Evolutionary conservation across 2,329 filamentous ascomycete genomes (phyloP), one percentile per base, ranked within the genome.

Genomic region (Juglanconis sp.): DNA sequence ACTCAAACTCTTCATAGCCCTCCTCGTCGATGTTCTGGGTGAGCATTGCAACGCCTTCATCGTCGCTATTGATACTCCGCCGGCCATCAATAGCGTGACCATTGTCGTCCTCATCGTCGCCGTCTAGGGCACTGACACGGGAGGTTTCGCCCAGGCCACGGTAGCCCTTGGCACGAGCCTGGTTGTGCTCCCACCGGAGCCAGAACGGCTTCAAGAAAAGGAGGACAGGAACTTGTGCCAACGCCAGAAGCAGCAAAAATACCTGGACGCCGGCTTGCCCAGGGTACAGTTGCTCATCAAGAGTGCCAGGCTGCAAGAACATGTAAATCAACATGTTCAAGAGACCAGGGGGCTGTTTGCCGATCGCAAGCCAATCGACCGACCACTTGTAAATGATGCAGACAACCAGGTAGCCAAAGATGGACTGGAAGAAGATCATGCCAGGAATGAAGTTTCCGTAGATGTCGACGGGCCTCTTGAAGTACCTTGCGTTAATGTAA

Each of bases 301-400:
- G 71, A 0, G 76, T 90, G 55, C 92, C 92, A 3, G 95, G 95
- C 65, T 88, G 87, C 67, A 99, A 78, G 81, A 99, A 99, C 96
- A 99, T 99, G 84, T 97, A 97, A 71, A 99, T 99, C 70, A 99
- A 82, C 94, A 98, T 98, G 83, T 99, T 99, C 64, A 99, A 79
- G 62, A 99, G 81, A 69, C 92, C 92, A 2, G 96, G 95, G 1
- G 96, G 91, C 64, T 85, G 82, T 67, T 82, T 73, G 46, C 81
- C 86, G 47, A 81, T 82, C 10, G 81, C 86, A 34, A 73, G 68
- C 95, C 95, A 99, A 74, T 99, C 88, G 42, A 96, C 83, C 9
- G 85, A 89, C 95, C 96, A 99, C 78, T 99, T 99, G 83, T 96
- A 98, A 68, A 99, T 78, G 71, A 99, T 97, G 70, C 91, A 92